Evolutionary conservation across 495 filamentous ascomycete species (phyloP), one percentile per base, ranked within the genome.

Genomic region (Neurospora sp.): DNA sequence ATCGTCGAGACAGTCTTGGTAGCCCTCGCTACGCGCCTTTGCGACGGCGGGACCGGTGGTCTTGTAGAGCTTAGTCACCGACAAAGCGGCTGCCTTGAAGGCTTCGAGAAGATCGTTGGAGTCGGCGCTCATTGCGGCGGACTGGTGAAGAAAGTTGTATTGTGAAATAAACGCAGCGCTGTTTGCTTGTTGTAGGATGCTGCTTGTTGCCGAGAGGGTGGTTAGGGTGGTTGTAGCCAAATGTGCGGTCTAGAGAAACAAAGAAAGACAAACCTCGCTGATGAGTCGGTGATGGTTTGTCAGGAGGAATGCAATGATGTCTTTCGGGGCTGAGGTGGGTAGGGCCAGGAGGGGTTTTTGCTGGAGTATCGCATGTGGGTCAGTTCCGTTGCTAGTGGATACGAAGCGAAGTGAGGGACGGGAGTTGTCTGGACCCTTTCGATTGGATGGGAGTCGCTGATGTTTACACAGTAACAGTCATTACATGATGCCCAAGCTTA

Each of bases 51-150:
- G 84, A 3, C 91, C 90, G 17, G 95, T 94, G 70, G 90, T 93
- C 80, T 97, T 97, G 83, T 98, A 98, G 39, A 99, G 90, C 74
- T 94, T 95, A 68, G 96, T 98, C 70, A 98, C 94, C 3, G 96
- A 97, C 27, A 98, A 85, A 16, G 96, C 96, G 31, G 96, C 96
- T 44, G 90, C 87, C 79, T 92, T 94, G 87, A 99, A 99, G 70
- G 92, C 89, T 70, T 94, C 90, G 68, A 97, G 87, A 48, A 98
- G 89, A 77, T 96, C 93, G 14, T 91, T 87, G 35, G 90, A 89
- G 72, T 92, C 92, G 71, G 35, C 48, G 71, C 73, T 82, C 79
- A 81, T 82, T 37, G 40, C 48, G 65, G 8, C 20, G 7, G 38
- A 38, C 61, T 37, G 71, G 12, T 31, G 22, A 31, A 20, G 27